These are phyloP conservation scores for Nothophaeocryptopus gaeumannii DNA, from an alignment of 2,329 filamentous ascomycete species.

Conservation along the genomic window DNA sequence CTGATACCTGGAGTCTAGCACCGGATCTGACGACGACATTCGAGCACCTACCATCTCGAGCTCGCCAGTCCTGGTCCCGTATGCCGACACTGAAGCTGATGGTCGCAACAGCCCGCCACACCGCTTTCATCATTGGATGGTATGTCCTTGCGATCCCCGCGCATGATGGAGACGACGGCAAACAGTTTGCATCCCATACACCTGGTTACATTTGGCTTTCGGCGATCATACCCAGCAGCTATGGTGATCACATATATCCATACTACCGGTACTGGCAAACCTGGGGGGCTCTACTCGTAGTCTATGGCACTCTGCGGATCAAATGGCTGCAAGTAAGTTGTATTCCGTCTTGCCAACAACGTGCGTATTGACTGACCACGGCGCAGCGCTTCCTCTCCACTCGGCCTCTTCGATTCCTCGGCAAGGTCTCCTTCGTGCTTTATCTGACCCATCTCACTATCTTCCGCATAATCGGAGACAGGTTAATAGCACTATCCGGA, in stretches of 20 bases:
- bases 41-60: not conserved
- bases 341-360: no score
- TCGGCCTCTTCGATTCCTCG: slow-evolving; percentile 55
- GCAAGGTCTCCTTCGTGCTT: slow-evolving; percentile 59
- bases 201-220: slow-evolving; percentile 57
- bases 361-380: no score
- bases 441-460: slow-evolving; percentile 62
- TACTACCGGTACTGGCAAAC: slow-evolving; percentile 57
- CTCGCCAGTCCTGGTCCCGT: not conserved
- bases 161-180: slow-evolving; percentile 1
- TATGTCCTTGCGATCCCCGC: slow-evolving; percentile 11
- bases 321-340: slow-evolving; percentile 42
- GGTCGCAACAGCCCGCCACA: not conserved
- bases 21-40: not conserved
- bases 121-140: slow-evolving; percentile 10
- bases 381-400: slow-evolving; percentile 52
- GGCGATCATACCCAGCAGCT: slow-evolving; percentile 40
- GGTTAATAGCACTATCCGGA: slow-evolving; percentile 51
- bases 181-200: slow-evolving; percentile 38
- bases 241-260: slow-evolving; percentile 20
- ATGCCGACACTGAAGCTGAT: no score
- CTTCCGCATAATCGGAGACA: slow-evolving; percentile 54
- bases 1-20: slow-evolving; percentile 5
- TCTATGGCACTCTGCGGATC: slow-evolving; percentile 51
- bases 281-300: slow-evolving; percentile 52